Conservation (phyloP, 2,329 filamentous ascomycete species). For the Orbilia quercus region DNA sequence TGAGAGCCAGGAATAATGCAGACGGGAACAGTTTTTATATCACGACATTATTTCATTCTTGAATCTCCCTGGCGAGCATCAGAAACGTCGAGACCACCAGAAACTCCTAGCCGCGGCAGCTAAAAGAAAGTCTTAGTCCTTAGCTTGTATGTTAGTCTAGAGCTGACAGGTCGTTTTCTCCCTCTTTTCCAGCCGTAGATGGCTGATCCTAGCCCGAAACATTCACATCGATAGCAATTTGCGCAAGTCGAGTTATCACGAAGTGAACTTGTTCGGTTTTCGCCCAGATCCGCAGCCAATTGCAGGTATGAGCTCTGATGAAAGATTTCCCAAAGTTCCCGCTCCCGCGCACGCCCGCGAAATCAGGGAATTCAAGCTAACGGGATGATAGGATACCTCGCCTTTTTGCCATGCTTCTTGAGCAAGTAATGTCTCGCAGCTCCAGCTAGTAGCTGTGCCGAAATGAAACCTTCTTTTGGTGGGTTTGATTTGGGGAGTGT, state of each 20-base stretch:
- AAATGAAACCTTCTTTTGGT: constrained; percentile 38
- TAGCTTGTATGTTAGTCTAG: not conserved
- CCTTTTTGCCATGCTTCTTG: constrained; percentile 36
- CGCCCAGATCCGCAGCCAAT: constrained; percentile 42
- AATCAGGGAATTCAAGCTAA: constrained; percentile 24
- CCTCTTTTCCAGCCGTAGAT: not conserved
- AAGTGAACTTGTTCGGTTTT: constrained; percentile 10
- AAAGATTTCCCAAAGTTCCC: constrained; percentile 45
- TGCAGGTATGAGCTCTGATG: constrained; percentile 28
- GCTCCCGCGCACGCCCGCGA: constrained; percentile 49
- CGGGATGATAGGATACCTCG: constrained; percentile 45
- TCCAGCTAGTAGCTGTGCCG: constrained; percentile 31
- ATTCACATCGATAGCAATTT: constrained; percentile 20
- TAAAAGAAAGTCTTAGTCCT: too few species aligned
- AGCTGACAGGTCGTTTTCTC: not conserved
- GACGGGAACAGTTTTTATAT: constrained; percentile 31
- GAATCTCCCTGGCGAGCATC: constrained; percentile 6
- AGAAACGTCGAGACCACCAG: too few species aligned
- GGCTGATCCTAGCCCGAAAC: constrained; percentile 42
- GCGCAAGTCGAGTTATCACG: constrained; percentile 29
- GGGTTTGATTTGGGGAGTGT: constrained; percentile 19
- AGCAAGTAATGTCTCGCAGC: constrained; percentile 22
- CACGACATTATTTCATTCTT: constrained; percentile 28
- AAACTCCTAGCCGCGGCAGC: too few species aligned
- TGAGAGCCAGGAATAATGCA: too few species aligned